A percentile compares a stretch with the other conserved stretches of the same genome.
Evolutionary conservation across 2,329 filamentous ascomycete genomes (phyloP).

Genomic region (Stagonosporopsis rhizophila): DNA sequence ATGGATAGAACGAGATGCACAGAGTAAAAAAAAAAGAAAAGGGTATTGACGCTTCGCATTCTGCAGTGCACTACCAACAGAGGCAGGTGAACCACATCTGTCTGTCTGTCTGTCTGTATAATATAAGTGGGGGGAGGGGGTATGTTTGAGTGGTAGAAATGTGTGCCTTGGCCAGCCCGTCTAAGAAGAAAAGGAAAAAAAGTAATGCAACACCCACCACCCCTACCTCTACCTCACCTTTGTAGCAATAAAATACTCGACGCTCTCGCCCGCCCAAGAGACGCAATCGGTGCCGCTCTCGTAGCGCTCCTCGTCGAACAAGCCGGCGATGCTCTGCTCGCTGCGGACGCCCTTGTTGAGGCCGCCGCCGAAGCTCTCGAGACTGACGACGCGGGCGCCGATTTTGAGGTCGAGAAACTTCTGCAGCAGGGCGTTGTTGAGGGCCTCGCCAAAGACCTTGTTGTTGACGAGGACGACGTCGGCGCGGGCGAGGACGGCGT

Average conservation of each 20-base stretch:
- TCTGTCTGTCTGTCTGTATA: too few relatives aligned
- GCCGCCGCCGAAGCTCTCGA: conserved; percentile 84
- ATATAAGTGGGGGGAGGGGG: too few relatives aligned
- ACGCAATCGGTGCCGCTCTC: conserved; percentile 75
- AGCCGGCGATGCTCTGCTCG: conserved; percentile 79
- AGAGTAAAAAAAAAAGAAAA: too few relatives aligned
- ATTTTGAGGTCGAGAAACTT: conserved; percentile 94
- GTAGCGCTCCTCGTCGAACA: conserved; percentile 77
- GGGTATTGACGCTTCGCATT: too few relatives aligned
- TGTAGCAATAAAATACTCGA: conserved; percentile 82
- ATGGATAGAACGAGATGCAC: too few relatives aligned
- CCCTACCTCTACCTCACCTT: conserved; percentile 52
- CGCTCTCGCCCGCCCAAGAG: conserved; percentile 87
- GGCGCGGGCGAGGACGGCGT: conserved; percentile 77
- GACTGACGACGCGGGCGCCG: conserved; percentile 86
- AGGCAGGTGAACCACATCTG: too few relatives aligned
- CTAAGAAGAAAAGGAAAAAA: too few relatives aligned
- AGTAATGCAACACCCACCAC: too few relatives aligned
- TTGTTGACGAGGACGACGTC: conserved; percentile 99
- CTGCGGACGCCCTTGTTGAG: conserved; percentile 78
- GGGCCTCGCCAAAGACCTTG: conserved; percentile 87
- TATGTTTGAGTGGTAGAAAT: too few relatives aligned
- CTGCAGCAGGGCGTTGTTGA: conserved; percentile 84
- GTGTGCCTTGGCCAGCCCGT: too few relatives aligned
- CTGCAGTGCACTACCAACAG: too few relatives aligned